A percentile compares a stretch with the other conserved stretches of the same genome.
Evolutionary conservation across 1,139 yeast genomes (phyloP).

Genomic region (Saccharomycopsis hybrid): DNA sequence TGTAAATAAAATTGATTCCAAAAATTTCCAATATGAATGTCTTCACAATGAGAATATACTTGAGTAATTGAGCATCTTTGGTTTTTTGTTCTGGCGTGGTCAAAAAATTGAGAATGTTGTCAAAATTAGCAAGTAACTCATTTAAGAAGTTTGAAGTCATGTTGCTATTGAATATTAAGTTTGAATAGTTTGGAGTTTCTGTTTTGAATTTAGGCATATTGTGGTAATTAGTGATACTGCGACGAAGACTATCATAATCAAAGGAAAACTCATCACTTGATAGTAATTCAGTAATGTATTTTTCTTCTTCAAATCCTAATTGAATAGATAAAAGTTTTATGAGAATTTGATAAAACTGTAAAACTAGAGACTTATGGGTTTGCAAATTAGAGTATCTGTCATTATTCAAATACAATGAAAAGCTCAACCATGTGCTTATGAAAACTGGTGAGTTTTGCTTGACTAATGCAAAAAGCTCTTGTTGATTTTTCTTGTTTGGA

Average conservation of each 20-base stretch:
- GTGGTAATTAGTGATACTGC: background rate
- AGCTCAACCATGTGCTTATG: constrained; percentile 14
- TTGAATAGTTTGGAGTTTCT: constrained; percentile 14
- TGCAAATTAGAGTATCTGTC: background rate
- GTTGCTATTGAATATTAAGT: constrained; percentile 7
- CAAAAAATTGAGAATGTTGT: constrained; percentile 3
- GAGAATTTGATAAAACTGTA: constrained; percentile 11
- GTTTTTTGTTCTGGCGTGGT: background rate
- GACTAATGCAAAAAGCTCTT: constrained; percentile 10
- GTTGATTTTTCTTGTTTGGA: background rate
- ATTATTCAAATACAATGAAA: constrained; percentile 6
- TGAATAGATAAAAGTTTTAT: constrained; percentile 9
- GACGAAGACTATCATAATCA: constrained; percentile 2
- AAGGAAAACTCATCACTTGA: background rate
- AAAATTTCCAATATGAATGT: constrained; percentile 4
- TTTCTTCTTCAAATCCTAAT: constrained; percentile 9
- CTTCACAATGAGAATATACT: constrained; percentile 1
- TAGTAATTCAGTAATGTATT: background rate
- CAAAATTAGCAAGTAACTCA: constrained; percentile 10
- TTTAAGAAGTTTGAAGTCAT: constrained; percentile 1
- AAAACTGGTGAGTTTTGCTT: constrained; percentile 11
- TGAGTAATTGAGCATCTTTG: background rate
- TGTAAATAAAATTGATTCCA: constrained; percentile 15
- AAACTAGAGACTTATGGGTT: background rate
- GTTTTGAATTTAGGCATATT: constrained; percentile 3